Percentiles rank a stretch among this genome's conserved stretches.
Evolutionary conservation across 352 stramenopile species (phyloP).

Genomic region (Hyaloperonospora brassicae): DNA sequence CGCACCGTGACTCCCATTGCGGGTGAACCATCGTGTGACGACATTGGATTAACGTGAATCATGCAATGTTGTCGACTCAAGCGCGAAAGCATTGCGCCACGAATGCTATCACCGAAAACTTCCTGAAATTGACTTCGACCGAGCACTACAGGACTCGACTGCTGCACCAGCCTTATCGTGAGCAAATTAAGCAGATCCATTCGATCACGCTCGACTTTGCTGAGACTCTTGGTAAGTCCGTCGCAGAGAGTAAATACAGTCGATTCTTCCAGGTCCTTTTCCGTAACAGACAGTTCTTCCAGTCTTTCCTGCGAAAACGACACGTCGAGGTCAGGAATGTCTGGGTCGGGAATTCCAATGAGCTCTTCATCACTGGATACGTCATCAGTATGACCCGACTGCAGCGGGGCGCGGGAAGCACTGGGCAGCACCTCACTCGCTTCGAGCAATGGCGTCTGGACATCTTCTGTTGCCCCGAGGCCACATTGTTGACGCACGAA

Average conservation of each 20-base stretch:
- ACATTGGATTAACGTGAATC: constrained; percentile 40
- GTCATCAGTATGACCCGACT: constrained; percentile 18
- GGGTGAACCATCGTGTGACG: constrained; percentile 19
- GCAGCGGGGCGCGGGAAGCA: constrained; percentile 6
- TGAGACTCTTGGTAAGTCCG: constrained; percentile 36
- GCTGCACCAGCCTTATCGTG: constrained; percentile 30
- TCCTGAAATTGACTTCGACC: constrained; percentile 52
- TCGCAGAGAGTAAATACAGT: constrained; percentile 34
- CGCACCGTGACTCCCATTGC: constrained; percentile 34
- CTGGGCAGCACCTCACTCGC: constrained; percentile 4
- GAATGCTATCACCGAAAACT: constrained; percentile 65
- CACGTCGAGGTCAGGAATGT: constrained; percentile 41
- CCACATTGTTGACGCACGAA: constrained; percentile 13
- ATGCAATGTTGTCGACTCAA: constrained; percentile 58
- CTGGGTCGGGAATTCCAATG: constrained; percentile 28
- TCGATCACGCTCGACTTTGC: constrained; percentile 30
- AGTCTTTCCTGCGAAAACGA: constrained; percentile 63
- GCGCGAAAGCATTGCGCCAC: constrained; percentile 39
- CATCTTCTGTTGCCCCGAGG: constrained; percentile 11
- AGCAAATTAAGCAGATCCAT: constrained; percentile 46
- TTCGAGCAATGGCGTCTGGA: constrained; percentile 19
- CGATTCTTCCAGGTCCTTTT: constrained; percentile 30
- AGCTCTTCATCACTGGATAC: constrained; percentile 60
- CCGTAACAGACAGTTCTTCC: constrained; percentile 42
- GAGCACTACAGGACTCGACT: constrained; percentile 27